phyloP scores from a whole-genome alignment of 257 asterid genomes.

The Solanum arcanum region DNA sequence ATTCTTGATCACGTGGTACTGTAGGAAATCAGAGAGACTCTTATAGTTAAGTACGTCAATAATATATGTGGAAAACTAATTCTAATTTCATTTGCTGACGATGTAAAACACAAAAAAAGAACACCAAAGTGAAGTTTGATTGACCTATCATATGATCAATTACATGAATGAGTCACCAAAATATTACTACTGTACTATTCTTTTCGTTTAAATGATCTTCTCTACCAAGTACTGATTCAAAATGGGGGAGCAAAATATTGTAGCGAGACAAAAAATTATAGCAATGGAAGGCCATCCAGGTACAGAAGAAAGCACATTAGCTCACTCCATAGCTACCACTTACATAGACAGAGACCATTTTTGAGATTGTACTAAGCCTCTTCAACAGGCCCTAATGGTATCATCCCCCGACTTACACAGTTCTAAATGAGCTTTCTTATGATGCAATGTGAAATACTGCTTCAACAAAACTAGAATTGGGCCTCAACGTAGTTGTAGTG shows the following conservation, averaged over 20 bases:
- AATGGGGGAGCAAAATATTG: constrained; percentile 10
- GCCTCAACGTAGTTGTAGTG: constrained; percentile 41
- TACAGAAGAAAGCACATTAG: constrained; percentile 55
- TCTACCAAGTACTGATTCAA: neutral
- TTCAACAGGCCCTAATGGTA: constrained; percentile 22
- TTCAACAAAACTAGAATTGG: constrained; percentile 40
- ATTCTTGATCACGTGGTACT: constrained; percentile 26
- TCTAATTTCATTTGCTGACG: neutral
- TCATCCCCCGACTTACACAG: constrained; percentile 8
- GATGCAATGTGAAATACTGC: constrained; percentile 43
- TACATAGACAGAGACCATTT: constrained; percentile 48
- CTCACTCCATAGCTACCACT: constrained; percentile 53
- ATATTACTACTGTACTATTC: neutral
- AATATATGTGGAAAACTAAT: neutral
- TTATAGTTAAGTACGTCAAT: neutral
- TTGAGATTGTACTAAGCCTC: constrained; percentile 32
- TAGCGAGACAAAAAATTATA: constrained; percentile 24
- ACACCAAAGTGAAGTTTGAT: neutral
- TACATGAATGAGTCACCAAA: neutral
- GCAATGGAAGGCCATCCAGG: constrained; percentile 89
- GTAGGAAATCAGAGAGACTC: neutral
- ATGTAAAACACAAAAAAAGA: neutral
- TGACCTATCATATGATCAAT: neutral
- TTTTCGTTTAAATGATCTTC: neutral
- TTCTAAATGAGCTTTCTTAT: constrained; percentile 50